Evolutionary conservation across 805 yeast genomes (phyloP), one percentile per base, ranked within the genome.

Genomic region (Candida gorgasii): DNA sequence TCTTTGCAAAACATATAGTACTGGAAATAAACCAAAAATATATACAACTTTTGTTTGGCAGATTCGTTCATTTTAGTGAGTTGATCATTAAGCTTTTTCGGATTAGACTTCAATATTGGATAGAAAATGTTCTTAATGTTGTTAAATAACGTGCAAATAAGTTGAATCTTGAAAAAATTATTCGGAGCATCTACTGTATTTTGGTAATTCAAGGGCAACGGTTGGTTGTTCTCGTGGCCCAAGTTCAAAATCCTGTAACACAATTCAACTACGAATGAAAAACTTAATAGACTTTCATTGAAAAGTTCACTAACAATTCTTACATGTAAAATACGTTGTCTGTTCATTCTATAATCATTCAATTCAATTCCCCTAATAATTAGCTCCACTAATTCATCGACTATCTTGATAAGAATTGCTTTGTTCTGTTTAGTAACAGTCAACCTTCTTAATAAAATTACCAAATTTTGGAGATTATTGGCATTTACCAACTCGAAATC

Each of bases 141-240:
- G 19, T 24, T 37, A 29, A 45, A 45, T 18, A 49, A 24, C 11
- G 27, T 38, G 17, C 72, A 65, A 36, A 64, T 58, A 55, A 89
- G 61, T 29, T 79, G 80, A 27, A 88, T 66, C 44, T 96, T 72
- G 61, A 88, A 87, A 55, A 82, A 86, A 52, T 86, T 82, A 51
- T 80, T 76, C 0, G 83, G 81, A 9, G 64, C 64, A 62, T 89
- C 97, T n/a, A 74, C 39, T 13, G 64, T 74, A 22, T 71, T 65
- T 2, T 55, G 30, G 16, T 64, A 67, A 5, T 75, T 73, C 8
- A 55, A 61, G 1, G 95, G 90, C n/a, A 61, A 52, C 3, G 73
- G 74, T 39, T 73, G 73, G 40, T 78, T 78, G 44, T 72, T 67
- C 0, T 75, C 73, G 65, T 86, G 83, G 0, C 95, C 96, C 58